Evolutionary conservation across 1,284 basidiomycete genomes (phyloP).

Genomic region (Sutorius eximius): DNA sequence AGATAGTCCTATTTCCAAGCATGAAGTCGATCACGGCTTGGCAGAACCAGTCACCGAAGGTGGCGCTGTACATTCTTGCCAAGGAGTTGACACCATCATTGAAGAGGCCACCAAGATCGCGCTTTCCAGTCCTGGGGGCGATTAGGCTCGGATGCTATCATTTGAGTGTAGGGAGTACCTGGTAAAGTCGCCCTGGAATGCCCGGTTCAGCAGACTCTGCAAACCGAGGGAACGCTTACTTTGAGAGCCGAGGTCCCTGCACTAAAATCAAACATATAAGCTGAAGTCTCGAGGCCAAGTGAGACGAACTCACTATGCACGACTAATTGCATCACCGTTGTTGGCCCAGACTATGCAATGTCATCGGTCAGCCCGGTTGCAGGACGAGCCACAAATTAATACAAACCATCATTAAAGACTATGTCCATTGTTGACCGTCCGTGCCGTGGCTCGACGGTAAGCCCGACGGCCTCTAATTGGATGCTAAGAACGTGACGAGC

Average conservation of each 20-base stretch:
- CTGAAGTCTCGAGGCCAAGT: background rate
- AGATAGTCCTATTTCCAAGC: slow-evolving; percentile 80
- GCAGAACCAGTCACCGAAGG: slow-evolving; percentile 93
- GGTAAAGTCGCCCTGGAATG: slow-evolving; percentile 83
- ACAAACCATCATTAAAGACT: slow-evolving; percentile 83
- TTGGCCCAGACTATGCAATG: slow-evolving; percentile 83
- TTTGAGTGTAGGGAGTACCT: slow-evolving; percentile 43
- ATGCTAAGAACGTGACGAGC: slow-evolving; percentile 78
- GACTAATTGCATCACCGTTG: slow-evolving; percentile 87
- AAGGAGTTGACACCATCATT: slow-evolving; percentile 93
- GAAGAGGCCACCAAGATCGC: slow-evolving; percentile 87
- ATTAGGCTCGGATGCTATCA: slow-evolving; percentile 9
- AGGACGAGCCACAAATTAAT: background rate
- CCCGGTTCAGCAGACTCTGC: slow-evolving; percentile 9
- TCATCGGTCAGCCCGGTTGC: slow-evolving; percentile 2
- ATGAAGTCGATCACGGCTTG: slow-evolving; percentile 94
- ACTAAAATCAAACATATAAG: slow-evolving; percentile 38
- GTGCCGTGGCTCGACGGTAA: slow-evolving; percentile 54
- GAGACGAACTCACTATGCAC: slow-evolving; percentile 69
- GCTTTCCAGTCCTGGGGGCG: slow-evolving; percentile 77
- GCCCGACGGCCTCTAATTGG: slow-evolving; percentile 80
- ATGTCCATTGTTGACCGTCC: slow-evolving; percentile 65
- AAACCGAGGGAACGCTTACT: slow-evolving; percentile 38
- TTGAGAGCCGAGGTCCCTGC: slow-evolving; percentile 92
- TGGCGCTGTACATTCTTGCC: slow-evolving; percentile 82